Conservation (phyloP, 164 flowering plant genomes). For the Hamamelis virginiana region DNA sequence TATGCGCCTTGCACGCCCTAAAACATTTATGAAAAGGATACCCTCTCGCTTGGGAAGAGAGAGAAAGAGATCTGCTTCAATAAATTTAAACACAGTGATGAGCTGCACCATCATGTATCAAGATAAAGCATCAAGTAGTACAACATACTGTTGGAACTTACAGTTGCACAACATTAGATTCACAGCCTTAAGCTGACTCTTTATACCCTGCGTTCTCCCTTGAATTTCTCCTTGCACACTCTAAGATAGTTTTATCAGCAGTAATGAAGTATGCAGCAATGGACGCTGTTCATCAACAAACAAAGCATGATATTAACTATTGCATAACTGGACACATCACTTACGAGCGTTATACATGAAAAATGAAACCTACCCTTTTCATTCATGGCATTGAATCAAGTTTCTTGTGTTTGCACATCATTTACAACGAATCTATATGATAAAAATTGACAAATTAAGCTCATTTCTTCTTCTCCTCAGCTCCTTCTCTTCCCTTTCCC, state of each 20-base stretch:
- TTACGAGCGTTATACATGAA: background rate
- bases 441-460: no score
- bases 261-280: conserved; percentile 87
- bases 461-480: no score
- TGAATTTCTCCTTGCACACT: conserved; percentile 79
- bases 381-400: background rate
- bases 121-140: background rate
- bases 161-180: background rate
- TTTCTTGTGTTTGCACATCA: no score
- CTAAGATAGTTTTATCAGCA: conserved; percentile 87
- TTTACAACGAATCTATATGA: no score
- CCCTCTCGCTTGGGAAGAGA: no score
- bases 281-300: conserved; percentile 58
- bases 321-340: background rate
- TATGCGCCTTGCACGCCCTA: no score
- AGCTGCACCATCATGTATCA: conserved; percentile 2
- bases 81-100: background rate
- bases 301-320: conserved; percentile 3
- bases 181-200: conserved; percentile 24
- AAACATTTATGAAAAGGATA: no score
- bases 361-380: background rate
- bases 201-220: conserved; percentile 43
- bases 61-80: background rate
- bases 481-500: no score
- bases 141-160: background rate